Base-by-base conservation (phyloP, 2,329 filamentous ascomycete genomes). In the Pseudogymnoascus sp. region DNA sequence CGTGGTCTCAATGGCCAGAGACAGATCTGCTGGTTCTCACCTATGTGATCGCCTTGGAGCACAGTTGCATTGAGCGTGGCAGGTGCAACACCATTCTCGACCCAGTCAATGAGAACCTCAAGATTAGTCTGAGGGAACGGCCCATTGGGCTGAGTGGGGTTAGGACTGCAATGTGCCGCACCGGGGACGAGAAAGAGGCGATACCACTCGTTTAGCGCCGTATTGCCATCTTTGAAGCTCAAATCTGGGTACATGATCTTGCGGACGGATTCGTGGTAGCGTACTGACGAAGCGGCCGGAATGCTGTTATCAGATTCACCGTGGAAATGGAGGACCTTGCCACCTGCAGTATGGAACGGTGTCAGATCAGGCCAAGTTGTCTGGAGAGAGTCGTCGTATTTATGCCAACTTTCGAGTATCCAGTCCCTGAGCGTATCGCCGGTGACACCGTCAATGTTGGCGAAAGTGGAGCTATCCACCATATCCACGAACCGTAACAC, bases 301-400 rank as follows among this genome's bases (percentile, higher is more conserved):
- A 84, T 74, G 8, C 72, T 73, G 11, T 73, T 70, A 68, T 83
- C 81, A 0, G 77, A 76, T 70, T 83, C 80, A 60, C 81, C 81
- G 69, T 83, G 81, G 71, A 77, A 80, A 66, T 81, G 79, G 2
- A 84, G 72, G 7, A 84, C 67, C 68, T 83, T 84, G 28, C 78
- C 79, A 25, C 81, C 81, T 0, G 73, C 68, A 0, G 70, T 65
- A 21, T 77, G 71, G 72, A 82, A 81, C 8, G 70, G 65, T 0
- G 74, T 76, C 1, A 84, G 73, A 59, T 83, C 81, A 0, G 80
- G 78, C 66, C 77, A 72, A 4, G 75, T 79, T 8, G 78, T 80
- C 66, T 83, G 77, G n/a, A 84, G 72, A 16, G 75, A 78, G 68
- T 81, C 78, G 58, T 74, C 66, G 69, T 80, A 83, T 62, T 74